Percentiles rank a stretch among this genome's conserved stretches.
phyloP scores from a whole-genome alignment of 768 basidiomycete genomes.

The Lactarius deliciosus region DNA sequence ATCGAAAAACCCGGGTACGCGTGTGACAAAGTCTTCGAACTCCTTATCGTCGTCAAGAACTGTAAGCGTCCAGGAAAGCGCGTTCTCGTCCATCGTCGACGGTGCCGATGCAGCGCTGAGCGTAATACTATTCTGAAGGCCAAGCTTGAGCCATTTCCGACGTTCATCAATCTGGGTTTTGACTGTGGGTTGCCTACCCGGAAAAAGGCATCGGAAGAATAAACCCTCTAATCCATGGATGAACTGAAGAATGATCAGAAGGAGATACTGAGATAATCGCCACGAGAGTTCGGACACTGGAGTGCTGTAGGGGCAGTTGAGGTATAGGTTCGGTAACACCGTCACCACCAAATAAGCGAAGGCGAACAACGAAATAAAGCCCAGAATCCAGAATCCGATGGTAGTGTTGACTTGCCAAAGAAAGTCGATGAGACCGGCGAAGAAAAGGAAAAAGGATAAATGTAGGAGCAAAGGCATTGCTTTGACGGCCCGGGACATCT shows the following conservation, averaged over 20 bases:
- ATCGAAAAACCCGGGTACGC: slow-evolving; percentile 13
- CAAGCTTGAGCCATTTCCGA: not conserved
- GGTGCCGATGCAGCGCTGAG: slow-evolving; percentile 2
- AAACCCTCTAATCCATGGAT: not conserved
- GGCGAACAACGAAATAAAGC: not conserved
- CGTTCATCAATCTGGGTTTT: not conserved
- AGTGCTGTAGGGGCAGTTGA: slow-evolving; percentile 8
- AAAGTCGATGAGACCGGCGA: not conserved
- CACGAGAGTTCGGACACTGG: not conserved
- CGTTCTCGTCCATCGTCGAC: not conserved
- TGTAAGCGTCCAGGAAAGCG: slow-evolving; percentile 16
- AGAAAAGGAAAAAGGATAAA: slow-evolving; percentile 1
- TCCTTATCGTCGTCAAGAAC: slow-evolving; percentile 7
- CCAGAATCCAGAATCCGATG: not conserved
- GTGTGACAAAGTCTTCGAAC: slow-evolving; percentile 12
- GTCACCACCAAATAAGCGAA: not conserved
- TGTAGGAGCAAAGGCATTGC: not conserved
- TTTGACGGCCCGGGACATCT: not conserved
- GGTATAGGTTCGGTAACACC: not conserved
- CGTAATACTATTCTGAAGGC: slow-evolving; percentile 7
- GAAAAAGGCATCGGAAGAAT: not conserved
- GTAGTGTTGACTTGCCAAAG: not conserved
- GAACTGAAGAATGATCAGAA: not conserved
- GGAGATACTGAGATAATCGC: slow-evolving; percentile 1
- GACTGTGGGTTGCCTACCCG: not conserved